A percentile compares a stretch with the other conserved stretches of the same genome.
Evolutionary conservation across 306 rosid genomes (phyloP).

Genomic region (Malus fusca): DNA sequence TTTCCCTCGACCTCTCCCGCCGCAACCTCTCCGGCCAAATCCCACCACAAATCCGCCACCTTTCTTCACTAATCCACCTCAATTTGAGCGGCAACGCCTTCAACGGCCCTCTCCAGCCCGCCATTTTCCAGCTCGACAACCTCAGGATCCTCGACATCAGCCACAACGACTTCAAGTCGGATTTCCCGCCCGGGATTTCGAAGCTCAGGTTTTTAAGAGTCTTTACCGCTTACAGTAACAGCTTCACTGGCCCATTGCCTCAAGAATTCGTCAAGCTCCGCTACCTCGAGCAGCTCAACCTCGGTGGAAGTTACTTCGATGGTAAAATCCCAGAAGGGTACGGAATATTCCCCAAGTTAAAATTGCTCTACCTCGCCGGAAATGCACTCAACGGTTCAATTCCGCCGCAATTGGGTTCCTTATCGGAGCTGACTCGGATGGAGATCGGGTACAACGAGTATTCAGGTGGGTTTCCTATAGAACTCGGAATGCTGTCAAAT

Average conservation of each 20-base stretch:
- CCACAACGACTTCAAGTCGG: constrained; percentile 62
- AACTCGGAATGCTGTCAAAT: constrained; percentile 36
- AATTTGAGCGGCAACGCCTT: constrained; percentile 71
- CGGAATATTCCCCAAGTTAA: constrained; percentile 50
- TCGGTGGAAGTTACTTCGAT: constrained; percentile 87
- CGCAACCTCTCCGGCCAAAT: constrained; percentile 76
- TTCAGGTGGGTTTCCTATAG: constrained; percentile 51
- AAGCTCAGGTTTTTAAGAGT: constrained; percentile 58
- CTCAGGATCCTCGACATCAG: constrained; percentile 64
- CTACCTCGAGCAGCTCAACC: constrained; percentile 70
- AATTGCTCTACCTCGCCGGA: constrained; percentile 56
- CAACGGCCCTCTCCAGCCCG: constrained; percentile 43
- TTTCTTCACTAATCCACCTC: constrained; percentile 48
- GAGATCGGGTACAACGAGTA: constrained; percentile 80
- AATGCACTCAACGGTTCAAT: constrained; percentile 56
- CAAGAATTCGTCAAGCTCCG: constrained; percentile 44
- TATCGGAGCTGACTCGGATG: constrained; percentile 52
- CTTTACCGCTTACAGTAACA: constrained; percentile 81
- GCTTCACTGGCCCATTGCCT: constrained; percentile 64
- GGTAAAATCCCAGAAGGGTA: constrained; percentile 52
- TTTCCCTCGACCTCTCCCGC: constrained; percentile 58
- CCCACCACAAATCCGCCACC: constrained; percentile 48
- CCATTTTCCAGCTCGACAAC: constrained; percentile 50
- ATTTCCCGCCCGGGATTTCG: constrained; percentile 81
- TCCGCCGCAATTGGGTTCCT: constrained; percentile 47